These are phyloP conservation scores for Suillus hirtellus DNA, from an alignment of 768 basidiomycete genomes.

Conservation along the genomic window DNA sequence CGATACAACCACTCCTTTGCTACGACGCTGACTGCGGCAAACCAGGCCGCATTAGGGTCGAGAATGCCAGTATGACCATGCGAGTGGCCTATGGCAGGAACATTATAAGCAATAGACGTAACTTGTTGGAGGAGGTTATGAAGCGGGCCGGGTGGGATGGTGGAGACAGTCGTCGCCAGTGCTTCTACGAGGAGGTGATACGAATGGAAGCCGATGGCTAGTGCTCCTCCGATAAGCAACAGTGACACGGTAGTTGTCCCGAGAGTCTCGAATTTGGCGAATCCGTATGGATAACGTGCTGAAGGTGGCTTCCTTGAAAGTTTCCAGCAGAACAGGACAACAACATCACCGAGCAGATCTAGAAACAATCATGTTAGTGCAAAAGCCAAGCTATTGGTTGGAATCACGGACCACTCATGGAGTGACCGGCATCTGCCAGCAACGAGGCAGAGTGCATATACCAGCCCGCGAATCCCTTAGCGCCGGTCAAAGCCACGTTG, in stretches of 20 bases:
- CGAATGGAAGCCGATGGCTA: slow-evolving; percentile 89
- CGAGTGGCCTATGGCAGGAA: slow-evolving; percentile 52
- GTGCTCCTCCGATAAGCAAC: slow-evolving; percentile 79
- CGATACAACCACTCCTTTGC: slow-evolving; percentile 94
- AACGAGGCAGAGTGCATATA: slow-evolving; percentile 88
- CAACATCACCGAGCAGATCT: slow-evolving; percentile 90
- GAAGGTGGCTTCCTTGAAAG: slow-evolving; percentile 83
- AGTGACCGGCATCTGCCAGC: slow-evolving; percentile 93
- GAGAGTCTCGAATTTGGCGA: slow-evolving; percentile 93
- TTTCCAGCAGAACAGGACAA: slow-evolving; percentile 87
- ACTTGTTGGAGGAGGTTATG: slow-evolving; percentile 63
- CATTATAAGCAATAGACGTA: slow-evolving; percentile 53
- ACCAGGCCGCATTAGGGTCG: slow-evolving; percentile 97
- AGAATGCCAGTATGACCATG: slow-evolving; percentile 58
- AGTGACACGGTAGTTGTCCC: slow-evolving; percentile 91
- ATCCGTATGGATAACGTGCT: slow-evolving; percentile 79
- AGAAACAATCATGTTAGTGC: slow-evolving; percentile 14
- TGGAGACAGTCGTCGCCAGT: slow-evolving; percentile 63
- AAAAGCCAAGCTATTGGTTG: not conserved
- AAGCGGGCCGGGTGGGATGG: slow-evolving; percentile 62
- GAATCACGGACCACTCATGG: slow-evolving; percentile 67
- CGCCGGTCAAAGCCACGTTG: slow-evolving; percentile 78
- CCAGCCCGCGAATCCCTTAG: slow-evolving; percentile 89
- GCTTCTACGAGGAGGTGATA: slow-evolving; percentile 79
- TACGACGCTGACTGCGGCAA: slow-evolving; percentile 78